Base-by-base conservation (phyloP, 2,329 filamentous ascomycete genomes). In the Cyanodermella asteris region DNA sequence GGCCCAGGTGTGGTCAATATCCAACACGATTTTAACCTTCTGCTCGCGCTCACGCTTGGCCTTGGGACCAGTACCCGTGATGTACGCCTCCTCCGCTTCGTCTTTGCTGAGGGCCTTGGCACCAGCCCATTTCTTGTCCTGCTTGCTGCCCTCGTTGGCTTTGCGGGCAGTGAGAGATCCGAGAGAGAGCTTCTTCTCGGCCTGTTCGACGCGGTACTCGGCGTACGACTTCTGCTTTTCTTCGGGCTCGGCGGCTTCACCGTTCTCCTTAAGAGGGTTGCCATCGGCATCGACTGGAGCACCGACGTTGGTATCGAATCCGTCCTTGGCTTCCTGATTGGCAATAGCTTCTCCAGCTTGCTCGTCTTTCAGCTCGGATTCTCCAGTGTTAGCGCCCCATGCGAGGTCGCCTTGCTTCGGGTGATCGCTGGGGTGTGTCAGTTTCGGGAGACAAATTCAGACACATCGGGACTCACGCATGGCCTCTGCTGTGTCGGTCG, bases 221-320 rank as follows among this genome's bases (percentile, higher is more conserved):
- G 65, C 59, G 56, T 82, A 91, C 28, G 81, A 87, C 59, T 91
- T 73, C 59, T 64, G 68, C 67, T 87, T 90, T 53, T 90, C 77
- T 55, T 81, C 72, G 24, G 67, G 61, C 55, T 78, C 69, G 34
- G 45, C 45, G 13, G 38, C 38, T 32, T 44, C 52, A 23, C 39
- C 36, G 12, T 46, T 36, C 13, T 25, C 18, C 13, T 26, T 31
- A 20, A 35, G 33, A 13, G 30, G 26, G 20, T 20, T 24, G 13
- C 26, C 28, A 6, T 26, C 28, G 7, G 28, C 25, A 20, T 33
- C 26, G 12, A 25, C 18, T 14, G 22, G 24, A 16, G 27, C 16
- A 7, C 23, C 31, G 15, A 19, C 24, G 18, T 6, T 20, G 13
- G 6, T 19, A 11, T 15, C 50, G 25, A 53, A 46, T 27, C 56